Evolutionary conservation across 371 early-diverging fungal species (phyloP).

Genomic region (Mortierella sp.): DNA sequence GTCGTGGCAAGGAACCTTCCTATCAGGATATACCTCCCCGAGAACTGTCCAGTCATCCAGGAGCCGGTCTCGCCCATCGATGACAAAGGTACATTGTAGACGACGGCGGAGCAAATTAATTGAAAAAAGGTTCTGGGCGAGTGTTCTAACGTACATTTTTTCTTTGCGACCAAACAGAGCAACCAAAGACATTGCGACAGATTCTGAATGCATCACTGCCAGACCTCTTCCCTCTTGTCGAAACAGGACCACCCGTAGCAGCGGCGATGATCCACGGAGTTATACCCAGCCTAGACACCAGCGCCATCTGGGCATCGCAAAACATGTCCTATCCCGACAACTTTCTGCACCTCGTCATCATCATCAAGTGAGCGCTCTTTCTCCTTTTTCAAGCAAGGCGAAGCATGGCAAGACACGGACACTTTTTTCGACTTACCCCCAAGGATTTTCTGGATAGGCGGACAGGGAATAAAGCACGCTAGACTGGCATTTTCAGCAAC

Average conservation of each 20-base stretch:
- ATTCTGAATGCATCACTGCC: constrained; percentile 40
- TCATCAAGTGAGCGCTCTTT: constrained; percentile 31
- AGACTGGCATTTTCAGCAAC: not conserved
- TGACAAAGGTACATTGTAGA: constrained; percentile 52
- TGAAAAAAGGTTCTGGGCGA: not conserved
- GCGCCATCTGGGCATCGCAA: constrained; percentile 75
- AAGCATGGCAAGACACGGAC: no score
- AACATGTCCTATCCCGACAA: constrained; percentile 80
- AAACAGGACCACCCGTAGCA: constrained; percentile 48
- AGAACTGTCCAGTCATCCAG: constrained; percentile 72
- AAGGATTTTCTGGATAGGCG: not conserved
- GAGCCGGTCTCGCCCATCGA: constrained; percentile 66
- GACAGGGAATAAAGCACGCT: not conserved
- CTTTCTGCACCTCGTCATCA: constrained; percentile 78
- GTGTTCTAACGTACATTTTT: not conserved
- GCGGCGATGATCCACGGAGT: constrained; percentile 71
- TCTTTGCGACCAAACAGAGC: constrained; percentile 19
- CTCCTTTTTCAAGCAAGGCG: not conserved
- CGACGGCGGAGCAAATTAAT: not conserved
- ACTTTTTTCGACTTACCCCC: not conserved
- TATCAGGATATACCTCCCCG: constrained; percentile 71
- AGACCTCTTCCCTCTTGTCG: constrained; percentile 49
- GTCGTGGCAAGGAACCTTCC: constrained; percentile 64
- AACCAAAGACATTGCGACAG: constrained; percentile 47
- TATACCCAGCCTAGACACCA: constrained; percentile 67